These are phyloP conservation scores for Linderniella brevidens DNA, from an alignment of 257 asterid genomes.

Conservation along the genomic window DNA sequence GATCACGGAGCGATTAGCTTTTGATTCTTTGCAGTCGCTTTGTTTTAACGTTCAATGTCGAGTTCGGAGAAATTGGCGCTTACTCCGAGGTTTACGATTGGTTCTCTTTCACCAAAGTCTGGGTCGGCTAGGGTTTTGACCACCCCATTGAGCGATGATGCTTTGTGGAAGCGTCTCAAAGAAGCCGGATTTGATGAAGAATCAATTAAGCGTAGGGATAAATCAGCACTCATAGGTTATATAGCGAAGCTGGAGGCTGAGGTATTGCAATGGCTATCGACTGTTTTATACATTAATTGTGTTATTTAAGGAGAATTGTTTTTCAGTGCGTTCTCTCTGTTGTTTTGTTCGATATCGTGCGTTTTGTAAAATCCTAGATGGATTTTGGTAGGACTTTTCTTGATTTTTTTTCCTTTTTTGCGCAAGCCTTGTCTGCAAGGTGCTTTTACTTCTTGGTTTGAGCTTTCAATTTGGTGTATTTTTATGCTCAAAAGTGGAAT, in stretches of 20 bases:
- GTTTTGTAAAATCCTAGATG: not conserved
- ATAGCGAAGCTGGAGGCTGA: constrained; percentile 82
- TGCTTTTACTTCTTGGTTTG: not conserved
- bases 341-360: constrained; percentile 6
- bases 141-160: constrained; percentile 63
- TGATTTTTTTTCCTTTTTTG: not conserved
- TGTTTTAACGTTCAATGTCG: constrained; percentile 28
- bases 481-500: constrained; percentile 1
- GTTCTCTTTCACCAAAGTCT: constrained; percentile 24
- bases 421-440: not conserved
- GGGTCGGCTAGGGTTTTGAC: constrained; percentile 41
- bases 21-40: no score
- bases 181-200: constrained; percentile 95
- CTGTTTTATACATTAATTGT: not conserved
- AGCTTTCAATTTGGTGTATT: constrained; percentile 5
- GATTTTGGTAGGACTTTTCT: constrained; percentile 5
- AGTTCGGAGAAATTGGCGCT: constrained; percentile 37
- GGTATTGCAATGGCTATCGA: constrained; percentile 18
- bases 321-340: not conserved
- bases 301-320: not conserved
- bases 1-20: no score
- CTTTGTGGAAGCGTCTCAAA: constrained; percentile 62
- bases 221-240: constrained; percentile 77
- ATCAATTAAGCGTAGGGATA: constrained; percentile 78
- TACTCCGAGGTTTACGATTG: constrained; percentile 27